Conservation (phyloP, 495 filamentous ascomycete species). For the Penicillium verhagenii region DNA sequence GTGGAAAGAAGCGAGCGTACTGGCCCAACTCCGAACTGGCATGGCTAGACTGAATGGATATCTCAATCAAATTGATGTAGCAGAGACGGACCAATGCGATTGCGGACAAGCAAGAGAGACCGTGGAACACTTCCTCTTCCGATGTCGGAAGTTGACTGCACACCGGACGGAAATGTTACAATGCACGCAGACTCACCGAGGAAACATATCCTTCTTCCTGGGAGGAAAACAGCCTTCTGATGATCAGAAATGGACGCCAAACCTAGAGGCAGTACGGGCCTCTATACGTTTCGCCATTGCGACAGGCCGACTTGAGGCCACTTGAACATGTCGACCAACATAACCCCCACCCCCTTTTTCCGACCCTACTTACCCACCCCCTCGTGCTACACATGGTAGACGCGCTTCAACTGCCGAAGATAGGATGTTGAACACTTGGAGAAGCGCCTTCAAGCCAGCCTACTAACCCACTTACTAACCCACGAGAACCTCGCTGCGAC, state of each 20-base stretch:
- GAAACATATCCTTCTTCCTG: not conserved
- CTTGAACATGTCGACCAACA: no score
- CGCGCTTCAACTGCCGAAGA: no score
- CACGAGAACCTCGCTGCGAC: not conserved
- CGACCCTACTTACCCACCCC: no score
- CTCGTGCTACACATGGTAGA: no score
- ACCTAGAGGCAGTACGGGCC: not conserved
- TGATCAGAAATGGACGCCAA: not conserved
- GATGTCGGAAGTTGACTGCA: not conserved
- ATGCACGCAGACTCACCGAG: not conserved
- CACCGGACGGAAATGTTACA: not conserved
- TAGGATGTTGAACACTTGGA: not conserved
- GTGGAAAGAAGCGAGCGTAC: slow-evolving; percentile 30
- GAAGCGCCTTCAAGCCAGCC: not conserved
- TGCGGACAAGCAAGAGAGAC: slow-evolving; percentile 24
- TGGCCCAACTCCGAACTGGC: slow-evolving; percentile 35
- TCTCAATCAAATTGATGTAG: slow-evolving; percentile 28
- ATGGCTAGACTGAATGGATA: slow-evolving; percentile 35
- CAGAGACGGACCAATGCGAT: slow-evolving; percentile 19
- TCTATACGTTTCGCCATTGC: no score
- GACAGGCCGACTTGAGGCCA: no score
- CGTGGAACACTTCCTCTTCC: not conserved
- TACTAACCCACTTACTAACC: slow-evolving; percentile 1
- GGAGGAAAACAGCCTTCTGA: not conserved
- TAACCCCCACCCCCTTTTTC: no score